Base-by-base conservation (phyloP, 306 rosid species). In the Quercus alba region DNA sequence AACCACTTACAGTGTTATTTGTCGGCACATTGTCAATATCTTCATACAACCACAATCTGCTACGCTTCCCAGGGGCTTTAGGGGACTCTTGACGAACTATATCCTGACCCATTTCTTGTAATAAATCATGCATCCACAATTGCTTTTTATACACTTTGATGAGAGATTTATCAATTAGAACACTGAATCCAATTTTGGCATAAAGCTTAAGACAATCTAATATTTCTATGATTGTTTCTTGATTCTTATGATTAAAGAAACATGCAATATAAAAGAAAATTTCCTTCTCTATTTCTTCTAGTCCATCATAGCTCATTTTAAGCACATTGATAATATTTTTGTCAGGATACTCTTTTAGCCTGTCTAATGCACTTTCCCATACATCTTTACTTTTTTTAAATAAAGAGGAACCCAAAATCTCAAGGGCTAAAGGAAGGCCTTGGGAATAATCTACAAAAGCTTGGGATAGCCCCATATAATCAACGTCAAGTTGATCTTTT, bases 101-200 rank as follows among this genome's bases (percentile, higher is more conserved):
- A 3, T 74, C 25, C 14, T 3, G 10, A 17, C 74, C 86, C 80
- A 83, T 56, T 7, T 83, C 70, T 58, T 55, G 64, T 20, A 79
- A 33, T 58, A 83, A 14, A 35, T 75, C 78, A 83, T 83, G 86
- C 62, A 83, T 70, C 1, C 9, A 28, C n/a, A 79, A 14, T 0
- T n/a, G n/a, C n/a, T n/a, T n/a, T n/a, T n/a, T n/a, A n/a, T n/a
- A n/a, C n/a, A n/a, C n/a, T n/a, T n/a, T n/a, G n/a, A n/a, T n/a
- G n/a, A n/a, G n/a, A n/a, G n/a, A n/a, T n/a, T n/a, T n/a, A n/a
- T n/a, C n/a, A n/a, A n/a, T n/a, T n/a, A n/a, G n/a, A n/a, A n/a
- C n/a, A n/a, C n/a, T n/a, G n/a, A n/a, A n/a, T n/a, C n/a, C n/a
- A n/a, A n/a, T n/a, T n/a, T n/a, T n/a, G n/a, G n/a, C n/a, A n/a